phyloP scores from a whole-genome alignment of 148 eudicot species.

The Camellia japonica region DNA sequence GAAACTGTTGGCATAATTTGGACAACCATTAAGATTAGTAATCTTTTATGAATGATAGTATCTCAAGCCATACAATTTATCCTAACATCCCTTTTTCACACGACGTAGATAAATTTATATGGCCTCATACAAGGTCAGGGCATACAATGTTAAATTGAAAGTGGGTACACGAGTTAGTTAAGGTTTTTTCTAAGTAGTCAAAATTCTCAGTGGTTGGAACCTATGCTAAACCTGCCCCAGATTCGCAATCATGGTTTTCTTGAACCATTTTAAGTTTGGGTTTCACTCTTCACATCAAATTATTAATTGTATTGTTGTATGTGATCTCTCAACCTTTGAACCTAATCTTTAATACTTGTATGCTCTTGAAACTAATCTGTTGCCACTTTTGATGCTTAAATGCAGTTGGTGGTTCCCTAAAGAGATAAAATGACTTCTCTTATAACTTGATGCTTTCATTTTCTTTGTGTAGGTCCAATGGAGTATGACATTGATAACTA shows the following conservation, averaged over 20 bases:
- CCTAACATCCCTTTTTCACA: too few species aligned
- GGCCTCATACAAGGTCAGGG: not conserved
- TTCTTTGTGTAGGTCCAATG: conserved; percentile 16
- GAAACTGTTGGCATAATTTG: too few species aligned
- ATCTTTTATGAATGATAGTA: too few species aligned
- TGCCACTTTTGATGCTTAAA: not conserved
- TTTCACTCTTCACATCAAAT: not conserved
- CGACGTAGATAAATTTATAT: too few species aligned
- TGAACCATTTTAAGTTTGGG: not conserved
- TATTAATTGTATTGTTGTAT: too few species aligned
- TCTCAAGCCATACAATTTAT: too few species aligned
- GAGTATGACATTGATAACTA: conserved; percentile 23
- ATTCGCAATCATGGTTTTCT: not conserved
- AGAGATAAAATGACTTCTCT: too few species aligned
- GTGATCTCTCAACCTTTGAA: not conserved
- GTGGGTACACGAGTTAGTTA: not conserved
- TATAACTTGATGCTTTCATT: not conserved
- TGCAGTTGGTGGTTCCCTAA: too few species aligned
- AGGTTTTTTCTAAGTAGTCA: not conserved
- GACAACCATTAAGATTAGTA: too few species aligned
- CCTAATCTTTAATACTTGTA: too few species aligned
- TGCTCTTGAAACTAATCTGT: not conserved
- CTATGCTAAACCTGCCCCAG: not conserved
- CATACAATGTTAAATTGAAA: not conserved
- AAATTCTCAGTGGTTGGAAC: not conserved